These are phyloP conservation scores for Penicillium aurantiogriseum DNA, from an alignment of 2,329 filamentous ascomycete genomes.

Conservation along the genomic window DNA sequence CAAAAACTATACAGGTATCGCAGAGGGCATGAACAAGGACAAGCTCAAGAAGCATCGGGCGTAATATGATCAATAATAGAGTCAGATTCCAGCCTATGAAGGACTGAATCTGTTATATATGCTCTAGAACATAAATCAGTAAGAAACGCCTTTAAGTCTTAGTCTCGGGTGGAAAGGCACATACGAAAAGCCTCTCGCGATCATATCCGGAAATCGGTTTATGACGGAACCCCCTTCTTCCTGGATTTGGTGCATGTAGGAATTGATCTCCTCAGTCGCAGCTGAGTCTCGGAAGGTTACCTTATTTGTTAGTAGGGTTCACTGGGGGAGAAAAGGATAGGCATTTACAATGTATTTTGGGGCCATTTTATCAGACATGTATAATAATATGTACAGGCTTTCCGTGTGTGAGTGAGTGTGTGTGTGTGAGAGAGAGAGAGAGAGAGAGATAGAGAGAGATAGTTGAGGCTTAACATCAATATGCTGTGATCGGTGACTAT, in stretches of 20 bases:
- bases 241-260: not conserved
- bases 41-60: not conserved
- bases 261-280: constrained; percentile 5
- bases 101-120: not conserved
- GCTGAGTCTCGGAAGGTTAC: constrained; percentile 8
- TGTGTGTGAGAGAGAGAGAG: too few relatives aligned
- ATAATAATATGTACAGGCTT: not conserved
- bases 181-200: constrained; percentile 2
- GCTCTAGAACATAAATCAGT: not conserved
- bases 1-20: not conserved
- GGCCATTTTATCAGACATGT: not conserved
- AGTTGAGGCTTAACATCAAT: not conserved
- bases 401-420: too few relatives aligned
- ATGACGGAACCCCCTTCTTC: not conserved
- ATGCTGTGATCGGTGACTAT: not conserved
- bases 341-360: not conserved
- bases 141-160: not conserved
- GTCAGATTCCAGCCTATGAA: not conserved
- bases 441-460: too few relatives aligned
- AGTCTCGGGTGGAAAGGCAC: not conserved
- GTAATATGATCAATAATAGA: not conserved
- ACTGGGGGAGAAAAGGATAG: not conserved
- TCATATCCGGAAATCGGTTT: constrained; percentile 7
- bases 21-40: too few relatives aligned
- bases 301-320: not conserved